Percentiles rank a stretch among this genome's conserved stretches.
phyloP scores from a whole-genome alignment of 345 rosid genomes.

The Adansonia digitata region DNA sequence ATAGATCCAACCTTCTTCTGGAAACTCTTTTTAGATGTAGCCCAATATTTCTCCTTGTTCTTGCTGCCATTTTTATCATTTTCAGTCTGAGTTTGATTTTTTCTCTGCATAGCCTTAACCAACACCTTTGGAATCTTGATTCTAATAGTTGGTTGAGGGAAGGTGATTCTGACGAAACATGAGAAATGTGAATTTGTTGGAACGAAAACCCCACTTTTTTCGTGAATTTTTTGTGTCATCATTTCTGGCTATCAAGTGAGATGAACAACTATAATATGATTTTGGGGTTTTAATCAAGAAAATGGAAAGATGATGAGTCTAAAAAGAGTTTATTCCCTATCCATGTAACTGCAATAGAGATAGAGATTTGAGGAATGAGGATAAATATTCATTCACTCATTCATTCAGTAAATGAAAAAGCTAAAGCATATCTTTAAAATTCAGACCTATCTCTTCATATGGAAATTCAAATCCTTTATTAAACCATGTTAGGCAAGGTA shows the following conservation, averaged over 20 bases:
- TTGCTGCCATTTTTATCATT: background rate
- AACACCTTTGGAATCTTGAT: slow-evolving; percentile 28
- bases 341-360: background rate
- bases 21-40: background rate
- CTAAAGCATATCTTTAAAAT: background rate
- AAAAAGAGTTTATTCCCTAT: background rate
- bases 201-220: background rate
- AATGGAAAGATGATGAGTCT: background rate
- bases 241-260: background rate
- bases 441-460: background rate
- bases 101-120: slow-evolving; percentile 22
- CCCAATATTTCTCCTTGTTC: slow-evolving; percentile 14
- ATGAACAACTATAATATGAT: background rate
- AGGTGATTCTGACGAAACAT: background rate
- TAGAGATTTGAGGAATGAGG: background rate
- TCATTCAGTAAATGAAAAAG: background rate
- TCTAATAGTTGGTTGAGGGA: slow-evolving; percentile 22
- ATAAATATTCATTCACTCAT: no score
- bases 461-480: background rate
- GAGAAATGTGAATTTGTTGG: background rate
- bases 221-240: background rate
- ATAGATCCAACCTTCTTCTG: slow-evolving; percentile 23
- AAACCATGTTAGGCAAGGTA: background rate
- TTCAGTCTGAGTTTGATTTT: background rate
- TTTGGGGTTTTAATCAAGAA: background rate